Percentiles rank a stretch among this genome's conserved stretches.
Conservation (phyloP, 2,329 filamentous ascomycete genomes). For the Chrysoporthe puriensis region DNA sequence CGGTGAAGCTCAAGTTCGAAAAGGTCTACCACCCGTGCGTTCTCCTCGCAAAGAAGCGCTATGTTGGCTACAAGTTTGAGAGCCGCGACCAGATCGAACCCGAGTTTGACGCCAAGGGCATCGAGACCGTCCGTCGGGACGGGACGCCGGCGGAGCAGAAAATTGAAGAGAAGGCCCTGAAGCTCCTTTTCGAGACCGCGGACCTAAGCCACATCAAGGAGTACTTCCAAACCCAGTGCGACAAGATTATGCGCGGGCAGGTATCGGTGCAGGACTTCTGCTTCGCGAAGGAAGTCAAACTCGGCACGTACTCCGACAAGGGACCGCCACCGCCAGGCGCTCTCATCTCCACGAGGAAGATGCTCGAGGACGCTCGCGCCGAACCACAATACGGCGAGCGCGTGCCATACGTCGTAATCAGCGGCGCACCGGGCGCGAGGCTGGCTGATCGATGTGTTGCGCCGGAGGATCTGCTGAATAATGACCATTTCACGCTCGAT, state of each 20-base stretch:
- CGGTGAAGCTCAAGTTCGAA: constrained; percentile 96
- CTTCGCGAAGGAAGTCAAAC: constrained; percentile 88
- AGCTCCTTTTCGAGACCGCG: constrained; percentile 84
- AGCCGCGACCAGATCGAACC: constrained; percentile 73
- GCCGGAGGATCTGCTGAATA: constrained; percentile 78
- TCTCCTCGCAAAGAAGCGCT: constrained; percentile 93
- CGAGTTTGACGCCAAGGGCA: constrained; percentile 96
- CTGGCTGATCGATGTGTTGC: constrained; percentile 89
- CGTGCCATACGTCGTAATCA: constrained; percentile 90
- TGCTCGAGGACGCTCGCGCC: constrained; percentile 82
- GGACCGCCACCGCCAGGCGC: constrained; percentile 84
- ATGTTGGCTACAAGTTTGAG: constrained; percentile 98
- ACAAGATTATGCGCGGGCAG: constrained; percentile 86
- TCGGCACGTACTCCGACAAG: constrained; percentile 85
- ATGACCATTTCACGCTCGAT: constrained; percentile 80
- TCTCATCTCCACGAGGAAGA: constrained; percentile 81
- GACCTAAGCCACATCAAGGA: constrained; percentile 86
- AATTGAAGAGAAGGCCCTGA: constrained; percentile 90
- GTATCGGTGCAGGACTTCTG: constrained; percentile 95
- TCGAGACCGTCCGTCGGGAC: constrained; percentile 94
- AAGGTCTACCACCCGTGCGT: constrained; percentile 98
- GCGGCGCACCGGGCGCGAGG: constrained; percentile 82
- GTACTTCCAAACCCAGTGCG: constrained; percentile 89
- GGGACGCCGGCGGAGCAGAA: constrained; percentile 95
- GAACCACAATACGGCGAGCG: constrained; percentile 96